A percentile compares a stretch with the other conserved stretches of the same genome.
Conservation (phyloP, 1,139 yeast genomes). For the Pichia norvegensis region DNA sequence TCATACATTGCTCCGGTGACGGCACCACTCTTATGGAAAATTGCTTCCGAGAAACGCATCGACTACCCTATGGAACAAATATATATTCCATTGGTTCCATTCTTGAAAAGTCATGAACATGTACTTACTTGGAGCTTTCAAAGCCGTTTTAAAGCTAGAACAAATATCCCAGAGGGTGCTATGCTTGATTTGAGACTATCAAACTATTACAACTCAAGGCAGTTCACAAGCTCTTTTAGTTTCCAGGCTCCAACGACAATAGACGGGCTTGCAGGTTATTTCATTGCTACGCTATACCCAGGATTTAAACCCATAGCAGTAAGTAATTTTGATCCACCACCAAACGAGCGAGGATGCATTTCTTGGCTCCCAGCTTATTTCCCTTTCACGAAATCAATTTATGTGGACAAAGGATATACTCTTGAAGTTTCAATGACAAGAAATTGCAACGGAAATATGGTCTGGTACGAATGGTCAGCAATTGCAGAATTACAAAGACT, state of each 20-base stretch:
- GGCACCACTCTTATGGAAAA: constrained; percentile 36
- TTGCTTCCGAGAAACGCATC: constrained; percentile 15
- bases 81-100: constrained; percentile 52
- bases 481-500: background rate
- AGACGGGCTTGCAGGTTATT: constrained; percentile 73
- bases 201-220: constrained; percentile 21
- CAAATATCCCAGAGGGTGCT: background rate
- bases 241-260: constrained; percentile 40
- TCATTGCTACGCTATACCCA: constrained; percentile 45
- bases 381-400: constrained; percentile 49
- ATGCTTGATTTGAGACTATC: background rate
- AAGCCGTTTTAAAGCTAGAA: constrained; percentile 32
- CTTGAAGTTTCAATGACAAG: constrained; percentile 40
- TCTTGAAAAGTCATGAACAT: constrained; percentile 38
- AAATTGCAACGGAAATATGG: constrained; percentile 31
- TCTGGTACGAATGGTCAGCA: constrained; percentile 73
- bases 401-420: constrained; percentile 45
- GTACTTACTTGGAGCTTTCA: constrained; percentile 47
- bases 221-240: constrained; percentile 17
- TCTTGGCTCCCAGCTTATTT: constrained; percentile 75
- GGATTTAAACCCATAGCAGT: constrained; percentile 47
- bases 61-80: constrained; percentile 35
- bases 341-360: constrained; percentile 23
- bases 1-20: constrained; percentile 61
- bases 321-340: constrained; percentile 33